These are phyloP conservation scores for Marasmius tenuissimus DNA, from an alignment of 1,284 basidiomycete species.

Conservation along the genomic window DNA sequence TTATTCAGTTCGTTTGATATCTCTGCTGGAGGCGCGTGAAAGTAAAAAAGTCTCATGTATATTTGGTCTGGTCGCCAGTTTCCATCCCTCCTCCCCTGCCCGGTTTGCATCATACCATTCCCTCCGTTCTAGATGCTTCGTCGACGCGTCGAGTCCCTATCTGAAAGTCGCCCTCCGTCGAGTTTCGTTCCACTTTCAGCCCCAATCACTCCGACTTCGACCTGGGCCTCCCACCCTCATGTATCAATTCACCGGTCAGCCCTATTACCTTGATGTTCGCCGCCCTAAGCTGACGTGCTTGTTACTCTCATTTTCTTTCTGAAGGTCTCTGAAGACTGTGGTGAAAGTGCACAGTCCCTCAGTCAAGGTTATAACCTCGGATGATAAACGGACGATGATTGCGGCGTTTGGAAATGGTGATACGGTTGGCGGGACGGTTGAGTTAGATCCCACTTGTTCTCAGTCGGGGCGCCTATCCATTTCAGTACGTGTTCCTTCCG, in stretches of 20 bases:
- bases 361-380: constrained; percentile 43
- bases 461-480: constrained; percentile 57
- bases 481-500: constrained; percentile 41
- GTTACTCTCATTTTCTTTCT: constrained; percentile 1
- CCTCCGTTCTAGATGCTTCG: constrained; percentile 9
- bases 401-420: constrained; percentile 64
- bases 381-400: constrained; percentile 34
- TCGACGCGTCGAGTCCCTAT: constrained; percentile 11
- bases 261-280: constrained; percentile 11
- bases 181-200: constrained; percentile 22
- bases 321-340: constrained; percentile 56
- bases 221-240: constrained; percentile 30
- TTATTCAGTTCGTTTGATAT: background rate
- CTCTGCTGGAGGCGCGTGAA: background rate
- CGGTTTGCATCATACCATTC: background rate
- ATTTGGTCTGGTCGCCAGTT: background rate
- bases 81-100: background rate
- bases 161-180: constrained; percentile 11
- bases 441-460: constrained; percentile 49
- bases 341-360: constrained; percentile 61
- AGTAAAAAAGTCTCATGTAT: background rate
- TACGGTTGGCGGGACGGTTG: constrained; percentile 56
- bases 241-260: constrained; percentile 45
- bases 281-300: background rate
- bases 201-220: background rate